These are phyloP conservation scores for Penicillium sp. DNA, from an alignment of 2,329 filamentous ascomycete genomes.

Conservation along the genomic window DNA sequence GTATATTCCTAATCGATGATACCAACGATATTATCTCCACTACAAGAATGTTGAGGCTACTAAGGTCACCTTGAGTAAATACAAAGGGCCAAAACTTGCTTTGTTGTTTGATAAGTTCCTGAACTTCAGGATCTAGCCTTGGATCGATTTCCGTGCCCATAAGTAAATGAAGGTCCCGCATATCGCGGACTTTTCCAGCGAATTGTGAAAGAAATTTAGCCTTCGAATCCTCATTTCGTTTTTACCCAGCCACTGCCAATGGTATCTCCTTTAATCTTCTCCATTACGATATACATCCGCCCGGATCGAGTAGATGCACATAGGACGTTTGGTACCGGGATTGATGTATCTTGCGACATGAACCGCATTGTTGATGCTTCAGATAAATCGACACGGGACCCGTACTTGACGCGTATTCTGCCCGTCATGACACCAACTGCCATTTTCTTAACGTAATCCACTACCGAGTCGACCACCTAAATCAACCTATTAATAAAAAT, in stretches of 20 bases:
- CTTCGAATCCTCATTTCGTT: conserved; percentile 36
- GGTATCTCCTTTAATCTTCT: conserved; percentile 43
- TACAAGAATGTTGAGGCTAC: conserved; percentile 43
- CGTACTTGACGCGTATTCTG: conserved; percentile 39
- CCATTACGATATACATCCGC: conserved; percentile 46
- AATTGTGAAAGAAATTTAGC: conserved; percentile 42
- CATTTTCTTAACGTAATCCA: no score
- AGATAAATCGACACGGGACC: conserved; percentile 29
- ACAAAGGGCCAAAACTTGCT: conserved; percentile 33
- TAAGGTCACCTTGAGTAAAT: conserved; percentile 48
- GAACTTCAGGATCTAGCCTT: conserved; percentile 26
- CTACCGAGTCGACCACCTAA: no score
- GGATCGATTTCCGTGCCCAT: conserved; percentile 34
- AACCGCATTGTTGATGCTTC: conserved; percentile 44
- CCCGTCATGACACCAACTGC: no score
- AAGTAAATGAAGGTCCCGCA: conserved; percentile 41
- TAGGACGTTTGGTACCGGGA: conserved; percentile 43
- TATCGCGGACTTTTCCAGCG: conserved; percentile 30
- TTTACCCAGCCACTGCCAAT: conserved; percentile 37
- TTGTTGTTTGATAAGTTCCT: conserved; percentile 41
- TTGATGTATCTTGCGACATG: conserved; percentile 41
- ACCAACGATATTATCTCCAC: conserved; percentile 40
- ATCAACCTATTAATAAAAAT: no score
- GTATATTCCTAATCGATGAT: conserved; percentile 49
- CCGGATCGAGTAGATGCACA: conserved; percentile 40